Evolutionary conservation across 164 flowering plant species (phyloP).

Genomic region (Tetrastigma voinierianum): DNA sequence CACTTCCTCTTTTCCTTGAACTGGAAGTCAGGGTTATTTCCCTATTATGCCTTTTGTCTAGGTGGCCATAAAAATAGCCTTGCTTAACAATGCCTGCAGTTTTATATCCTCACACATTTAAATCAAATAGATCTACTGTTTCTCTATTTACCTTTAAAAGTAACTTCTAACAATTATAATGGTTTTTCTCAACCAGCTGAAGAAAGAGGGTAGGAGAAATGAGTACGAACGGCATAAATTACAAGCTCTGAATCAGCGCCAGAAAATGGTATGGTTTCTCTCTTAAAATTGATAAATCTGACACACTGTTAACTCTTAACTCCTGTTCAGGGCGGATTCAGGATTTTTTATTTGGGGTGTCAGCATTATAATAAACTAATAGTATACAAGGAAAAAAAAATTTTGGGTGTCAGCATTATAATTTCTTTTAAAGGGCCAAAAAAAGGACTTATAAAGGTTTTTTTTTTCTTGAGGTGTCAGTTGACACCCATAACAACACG

Average conservation of each 20-base stretch:
- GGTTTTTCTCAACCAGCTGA: constrained; percentile 44
- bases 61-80: not conserved
- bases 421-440: no score
- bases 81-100: not conserved
- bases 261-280: constrained; percentile 61
- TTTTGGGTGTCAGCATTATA: no score
- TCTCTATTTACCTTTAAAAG: constrained; percentile 5
- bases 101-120: not conserved
- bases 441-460: no score
- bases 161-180: not conserved
- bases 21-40: not conserved
- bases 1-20: not conserved
- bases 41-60: not conserved
- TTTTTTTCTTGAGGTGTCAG: no score
- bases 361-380: no score
- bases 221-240: constrained; percentile 90
- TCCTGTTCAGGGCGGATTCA: no score
- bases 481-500: no score
- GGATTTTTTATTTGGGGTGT: no score
- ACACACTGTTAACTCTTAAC: no score
- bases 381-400: no score
- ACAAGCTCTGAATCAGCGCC: constrained; percentile 89
- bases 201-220: constrained; percentile 87
- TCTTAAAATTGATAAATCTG: not conserved
- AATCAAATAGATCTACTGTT: constrained; percentile 8